phyloP scores from a whole-genome alignment of 495 filamentous ascomycete species.

The Aspergillus biplanus region DNA sequence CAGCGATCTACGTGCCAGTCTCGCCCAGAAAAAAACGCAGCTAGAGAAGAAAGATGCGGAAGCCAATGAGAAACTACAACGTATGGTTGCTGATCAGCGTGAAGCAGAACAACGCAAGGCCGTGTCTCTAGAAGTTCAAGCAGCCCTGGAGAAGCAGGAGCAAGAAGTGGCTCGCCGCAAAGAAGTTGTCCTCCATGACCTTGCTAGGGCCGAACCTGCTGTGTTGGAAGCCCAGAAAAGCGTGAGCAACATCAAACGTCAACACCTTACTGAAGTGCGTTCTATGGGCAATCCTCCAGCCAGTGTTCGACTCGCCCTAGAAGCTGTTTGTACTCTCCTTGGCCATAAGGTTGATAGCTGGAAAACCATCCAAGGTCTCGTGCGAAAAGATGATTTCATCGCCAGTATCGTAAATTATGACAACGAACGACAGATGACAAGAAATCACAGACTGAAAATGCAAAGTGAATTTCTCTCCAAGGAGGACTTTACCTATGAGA shows the following conservation, averaged over 20 bases:
- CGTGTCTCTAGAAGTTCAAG: constrained; percentile 85
- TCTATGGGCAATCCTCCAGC: constrained; percentile 92
- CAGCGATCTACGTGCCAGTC: constrained; percentile 81
- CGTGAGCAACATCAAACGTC: constrained; percentile 95
- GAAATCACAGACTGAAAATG: constrained; percentile 80
- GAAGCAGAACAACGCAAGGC: constrained; percentile 92
- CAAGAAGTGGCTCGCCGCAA: constrained; percentile 80
- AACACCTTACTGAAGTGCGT: constrained; percentile 95
- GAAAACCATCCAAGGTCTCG: constrained; percentile 85
- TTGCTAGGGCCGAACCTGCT: constrained; percentile 90
- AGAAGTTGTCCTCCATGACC: constrained; percentile 83
- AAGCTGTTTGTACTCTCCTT: constrained; percentile 91
- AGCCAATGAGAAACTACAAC: constrained; percentile 94
- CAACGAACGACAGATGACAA: constrained; percentile 95
- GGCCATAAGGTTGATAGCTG: constrained; percentile 89
- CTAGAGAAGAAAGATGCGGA: constrained; percentile 92
- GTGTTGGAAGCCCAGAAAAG: constrained; percentile 91
- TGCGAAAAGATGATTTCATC: constrained; percentile 94
- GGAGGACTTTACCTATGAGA: constrained; percentile 93
- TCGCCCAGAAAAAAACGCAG: constrained; percentile 91
- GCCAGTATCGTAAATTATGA: constrained; percentile 97
- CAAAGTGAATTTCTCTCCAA: constrained; percentile 88
- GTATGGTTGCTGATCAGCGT: constrained; percentile 94
- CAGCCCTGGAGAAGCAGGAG: constrained; percentile 85
- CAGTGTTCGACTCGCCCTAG: constrained; percentile 88